Evolutionary conservation across 1,284 basidiomycete species (phyloP).

Genomic region (Blastosporella zonata): DNA sequence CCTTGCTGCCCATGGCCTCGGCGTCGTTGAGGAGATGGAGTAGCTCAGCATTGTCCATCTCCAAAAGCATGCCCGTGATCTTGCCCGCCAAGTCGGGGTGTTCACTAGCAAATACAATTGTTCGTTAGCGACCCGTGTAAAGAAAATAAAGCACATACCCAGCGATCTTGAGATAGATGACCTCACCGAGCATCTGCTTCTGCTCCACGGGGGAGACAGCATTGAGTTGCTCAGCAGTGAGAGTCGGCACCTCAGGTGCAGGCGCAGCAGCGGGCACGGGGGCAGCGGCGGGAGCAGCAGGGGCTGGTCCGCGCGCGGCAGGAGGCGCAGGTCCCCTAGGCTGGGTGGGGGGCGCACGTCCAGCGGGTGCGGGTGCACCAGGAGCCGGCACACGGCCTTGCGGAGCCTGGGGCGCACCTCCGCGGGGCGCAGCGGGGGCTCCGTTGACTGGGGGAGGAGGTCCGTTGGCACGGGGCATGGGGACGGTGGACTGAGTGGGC

Average conservation of each 20-base stretch:
- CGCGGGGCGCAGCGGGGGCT: constrained; percentile 44
- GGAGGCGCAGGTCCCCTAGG: constrained; percentile 33
- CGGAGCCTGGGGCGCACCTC: constrained; percentile 35
- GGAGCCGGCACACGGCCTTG: constrained; percentile 37
- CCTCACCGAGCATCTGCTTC: constrained; percentile 96
- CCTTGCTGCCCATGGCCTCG: constrained; percentile 83
- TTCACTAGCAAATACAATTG: constrained; percentile 34
- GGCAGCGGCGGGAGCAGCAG: constrained; percentile 10
- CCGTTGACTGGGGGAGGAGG: constrained; percentile 42
- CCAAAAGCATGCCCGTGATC: constrained; percentile 96
- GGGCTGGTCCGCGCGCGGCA: constrained; percentile 34
- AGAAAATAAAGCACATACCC: constrained; percentile 47
- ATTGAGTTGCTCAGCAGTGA: constrained; percentile 62
- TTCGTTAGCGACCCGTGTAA: constrained; percentile 17
- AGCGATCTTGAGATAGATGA: constrained; percentile 86
- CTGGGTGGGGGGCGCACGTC: constrained; percentile 38
- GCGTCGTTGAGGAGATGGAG: constrained; percentile 79
- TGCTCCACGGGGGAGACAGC: constrained; percentile 85
- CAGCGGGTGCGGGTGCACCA: constrained; percentile 24
- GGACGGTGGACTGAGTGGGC: constrained; percentile 61
- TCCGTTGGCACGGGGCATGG: constrained; percentile 54
- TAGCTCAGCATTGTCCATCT: constrained; percentile 95
- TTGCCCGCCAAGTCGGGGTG: constrained; percentile 92
- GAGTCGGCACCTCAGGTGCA: constrained; percentile 40
- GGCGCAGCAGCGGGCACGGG: not conserved